Evolutionary conservation across 495 filamentous ascomycete species (phyloP).

Genomic region (Cercophora newfieldiana): DNA sequence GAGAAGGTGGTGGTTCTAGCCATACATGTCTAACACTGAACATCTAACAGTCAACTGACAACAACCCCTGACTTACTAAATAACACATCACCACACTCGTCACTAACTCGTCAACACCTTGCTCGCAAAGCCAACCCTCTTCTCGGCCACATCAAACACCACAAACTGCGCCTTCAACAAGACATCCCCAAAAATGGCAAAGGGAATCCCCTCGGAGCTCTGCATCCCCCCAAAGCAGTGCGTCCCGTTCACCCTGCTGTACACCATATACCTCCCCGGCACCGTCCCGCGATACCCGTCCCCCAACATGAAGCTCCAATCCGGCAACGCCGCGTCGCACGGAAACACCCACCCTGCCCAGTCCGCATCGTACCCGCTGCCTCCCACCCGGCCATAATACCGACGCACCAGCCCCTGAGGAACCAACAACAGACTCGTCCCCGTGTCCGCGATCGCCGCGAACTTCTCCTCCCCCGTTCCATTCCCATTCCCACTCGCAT

Average conservation of each 20-base stretch:
- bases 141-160: slow-evolving; percentile 57
- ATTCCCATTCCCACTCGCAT: no score
- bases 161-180: slow-evolving; percentile 74
- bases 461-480: slow-evolving; percentile 24
- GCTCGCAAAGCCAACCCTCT: slow-evolving; percentile 57
- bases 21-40: not conserved
- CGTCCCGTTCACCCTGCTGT: slow-evolving; percentile 40
- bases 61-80: not conserved
- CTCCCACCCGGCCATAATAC: slow-evolving; percentile 6
- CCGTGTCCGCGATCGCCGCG: slow-evolving; percentile 60
- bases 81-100: not conserved
- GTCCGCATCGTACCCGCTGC: slow-evolving; percentile 42
- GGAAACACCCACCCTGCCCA: slow-evolving; percentile 60
- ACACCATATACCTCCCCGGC: slow-evolving; percentile 50
- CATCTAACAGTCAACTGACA: not conserved
- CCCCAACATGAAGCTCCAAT: slow-evolving; percentile 21
- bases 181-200: slow-evolving; percentile 72
- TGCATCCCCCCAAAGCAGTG: slow-evolving; percentile 64
- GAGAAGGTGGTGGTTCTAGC: not conserved
- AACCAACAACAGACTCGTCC: slow-evolving; percentile 43
- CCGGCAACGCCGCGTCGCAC: slow-evolving; percentile 47
- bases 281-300: slow-evolving; percentile 20
- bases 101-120: slow-evolving; percentile 29
- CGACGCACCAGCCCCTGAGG: not conserved
- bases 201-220: slow-evolving; percentile 57